Percentiles rank a stretch among this genome's conserved stretches.
phyloP scores from a whole-genome alignment of 495 filamentous ascomycete genomes.

The Cercophora sp. region DNA sequence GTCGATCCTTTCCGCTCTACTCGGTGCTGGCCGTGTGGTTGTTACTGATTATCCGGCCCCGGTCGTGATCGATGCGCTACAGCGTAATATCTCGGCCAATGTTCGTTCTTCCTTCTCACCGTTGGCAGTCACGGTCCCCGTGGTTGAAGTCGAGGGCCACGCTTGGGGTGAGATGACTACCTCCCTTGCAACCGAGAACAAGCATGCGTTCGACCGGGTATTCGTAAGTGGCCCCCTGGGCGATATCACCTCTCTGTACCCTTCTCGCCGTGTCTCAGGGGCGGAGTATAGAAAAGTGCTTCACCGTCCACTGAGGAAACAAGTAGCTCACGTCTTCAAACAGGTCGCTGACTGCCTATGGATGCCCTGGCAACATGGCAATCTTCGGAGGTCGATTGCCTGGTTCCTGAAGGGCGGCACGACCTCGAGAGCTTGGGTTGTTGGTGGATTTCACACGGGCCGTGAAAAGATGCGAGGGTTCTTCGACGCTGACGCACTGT shows the following conservation, averaged over 20 bases:
- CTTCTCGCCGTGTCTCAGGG: no score
- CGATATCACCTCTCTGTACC: no score
- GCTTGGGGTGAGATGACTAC: slow-evolving; percentile 66
- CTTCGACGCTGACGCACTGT: slow-evolving; percentile 57
- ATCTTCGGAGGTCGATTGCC: slow-evolving; percentile 63
- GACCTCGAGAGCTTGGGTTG: slow-evolving; percentile 57
- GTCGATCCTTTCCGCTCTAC: slow-evolving; percentile 61
- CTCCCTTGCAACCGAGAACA: slow-evolving; percentile 47
- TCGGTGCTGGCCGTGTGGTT: slow-evolving; percentile 59
- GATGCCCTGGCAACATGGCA: slow-evolving; percentile 75
- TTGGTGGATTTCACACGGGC: slow-evolving; percentile 84
- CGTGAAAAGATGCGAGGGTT: slow-evolving; percentile 66
- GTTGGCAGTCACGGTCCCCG: slow-evolving; percentile 17
- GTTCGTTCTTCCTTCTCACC: slow-evolving; percentile 19
- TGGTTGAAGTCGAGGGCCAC: slow-evolving; percentile 61
- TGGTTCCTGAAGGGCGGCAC: slow-evolving; percentile 59
- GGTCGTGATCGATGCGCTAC: slow-evolving; percentile 57
- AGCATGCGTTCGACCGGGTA: slow-evolving; percentile 59
- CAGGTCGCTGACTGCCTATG: slow-evolving; percentile 84
- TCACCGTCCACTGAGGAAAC: no score
- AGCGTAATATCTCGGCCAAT: slow-evolving; percentile 51
- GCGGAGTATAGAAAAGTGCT: no score
- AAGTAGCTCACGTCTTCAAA: no score
- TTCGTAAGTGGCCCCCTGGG: no score
- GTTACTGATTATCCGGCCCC: slow-evolving; percentile 75